Conservation (phyloP, 148 eudicot species). For the Persicaria tinctoria region DNA sequence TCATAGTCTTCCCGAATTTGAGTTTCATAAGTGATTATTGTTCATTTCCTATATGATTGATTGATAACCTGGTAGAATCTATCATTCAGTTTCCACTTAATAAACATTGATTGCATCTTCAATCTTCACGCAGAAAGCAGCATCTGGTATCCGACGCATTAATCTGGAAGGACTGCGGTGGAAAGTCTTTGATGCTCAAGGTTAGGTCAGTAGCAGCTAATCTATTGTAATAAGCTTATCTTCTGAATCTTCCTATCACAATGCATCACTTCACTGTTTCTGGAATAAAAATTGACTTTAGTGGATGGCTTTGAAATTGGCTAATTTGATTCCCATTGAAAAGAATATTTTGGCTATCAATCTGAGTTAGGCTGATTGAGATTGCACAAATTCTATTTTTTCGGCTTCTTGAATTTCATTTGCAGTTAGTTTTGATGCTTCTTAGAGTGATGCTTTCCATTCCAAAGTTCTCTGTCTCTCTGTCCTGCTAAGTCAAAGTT, state of each 20-base stretch:
- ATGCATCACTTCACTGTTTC: neutral
- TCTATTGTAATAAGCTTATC: neutral
- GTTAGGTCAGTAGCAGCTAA: slow-evolving; percentile 48
- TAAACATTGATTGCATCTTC: neutral
- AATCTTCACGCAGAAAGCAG: slow-evolving; percentile 61
- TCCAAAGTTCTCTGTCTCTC: too few species aligned
- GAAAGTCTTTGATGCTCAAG: slow-evolving; percentile 93
- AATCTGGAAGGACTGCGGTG: slow-evolving; percentile 89
- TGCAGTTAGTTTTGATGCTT: too few species aligned
- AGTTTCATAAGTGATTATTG: neutral
- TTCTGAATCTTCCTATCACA: slow-evolving; percentile 10
- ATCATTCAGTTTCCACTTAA: neutral
- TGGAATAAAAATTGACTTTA: neutral
- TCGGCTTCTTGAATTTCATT: too few species aligned
- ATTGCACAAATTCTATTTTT: too few species aligned
- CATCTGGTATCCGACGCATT: slow-evolving; percentile 83
- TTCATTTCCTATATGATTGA: neutral
- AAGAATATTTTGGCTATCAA: neutral
- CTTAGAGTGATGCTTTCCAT: too few species aligned
- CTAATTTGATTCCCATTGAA: neutral
- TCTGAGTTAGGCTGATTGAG: too few species aligned
- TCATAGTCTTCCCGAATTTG: too few species aligned
- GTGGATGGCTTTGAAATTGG: neutral
- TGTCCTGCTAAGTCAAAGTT: too few species aligned
- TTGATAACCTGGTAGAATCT: neutral